Evolutionary conservation across 352 stramenopile species (phyloP).

Genomic region (Pythium angustatum): DNA sequence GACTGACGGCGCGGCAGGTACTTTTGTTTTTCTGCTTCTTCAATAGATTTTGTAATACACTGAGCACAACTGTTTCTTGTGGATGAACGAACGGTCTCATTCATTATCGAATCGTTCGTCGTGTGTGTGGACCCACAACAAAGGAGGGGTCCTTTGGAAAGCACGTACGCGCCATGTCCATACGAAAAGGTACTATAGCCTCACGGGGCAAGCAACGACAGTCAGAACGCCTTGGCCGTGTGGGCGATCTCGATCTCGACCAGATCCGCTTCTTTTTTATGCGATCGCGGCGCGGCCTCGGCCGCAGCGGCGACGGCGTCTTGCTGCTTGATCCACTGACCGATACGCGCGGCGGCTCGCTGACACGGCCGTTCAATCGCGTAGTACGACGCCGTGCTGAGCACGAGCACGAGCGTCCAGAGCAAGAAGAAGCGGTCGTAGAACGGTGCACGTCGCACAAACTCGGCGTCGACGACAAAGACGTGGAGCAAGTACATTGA

Average conservation of each 20-base stretch:
- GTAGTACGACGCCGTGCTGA: conserved; percentile 19
- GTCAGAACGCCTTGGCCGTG: too few relatives aligned
- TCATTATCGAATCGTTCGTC: too few relatives aligned
- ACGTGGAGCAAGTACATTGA: conserved; percentile 48
- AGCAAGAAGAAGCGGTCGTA: conserved; percentile 5
- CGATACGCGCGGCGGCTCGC: conserved; percentile 1
- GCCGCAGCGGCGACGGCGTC: too few relatives aligned
- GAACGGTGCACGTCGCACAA: background rate
- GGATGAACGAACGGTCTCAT: too few relatives aligned
- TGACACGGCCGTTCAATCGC: conserved; percentile 18
- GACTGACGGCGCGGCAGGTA: background rate
- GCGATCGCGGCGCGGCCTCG: too few relatives aligned
- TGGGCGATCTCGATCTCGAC: too few relatives aligned
- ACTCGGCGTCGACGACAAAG: conserved; percentile 34
- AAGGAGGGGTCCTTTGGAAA: too few relatives aligned
- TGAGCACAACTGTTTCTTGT: conserved; percentile 3
- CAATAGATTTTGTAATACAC: conserved; percentile 25
- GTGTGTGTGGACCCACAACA: too few relatives aligned
- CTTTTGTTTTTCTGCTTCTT: conserved; percentile 1
- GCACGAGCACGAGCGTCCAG: conserved; percentile 7
- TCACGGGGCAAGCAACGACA: too few relatives aligned
- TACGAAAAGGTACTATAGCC: too few relatives aligned
- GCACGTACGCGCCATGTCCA: too few relatives aligned
- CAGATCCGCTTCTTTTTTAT: too few relatives aligned
- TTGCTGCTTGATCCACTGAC: conserved; percentile 15